phyloP scores from a whole-genome alignment of 352 stramenopile genomes.

The Pilasporangium apinafurcum region DNA sequence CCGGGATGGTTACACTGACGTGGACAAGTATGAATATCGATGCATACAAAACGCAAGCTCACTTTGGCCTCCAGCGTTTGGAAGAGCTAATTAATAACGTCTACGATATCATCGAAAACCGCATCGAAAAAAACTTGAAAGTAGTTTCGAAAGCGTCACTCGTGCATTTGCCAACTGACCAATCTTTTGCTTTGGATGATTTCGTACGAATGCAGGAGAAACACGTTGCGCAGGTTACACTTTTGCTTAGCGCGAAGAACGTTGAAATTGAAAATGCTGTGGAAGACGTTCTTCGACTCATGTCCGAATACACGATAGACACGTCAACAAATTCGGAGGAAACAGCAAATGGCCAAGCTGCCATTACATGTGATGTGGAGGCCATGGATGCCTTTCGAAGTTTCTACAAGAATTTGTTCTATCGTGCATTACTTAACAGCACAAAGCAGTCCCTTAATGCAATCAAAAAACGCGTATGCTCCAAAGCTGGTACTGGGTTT shows the following conservation, averaged over 20 bases:
- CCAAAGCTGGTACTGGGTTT: constrained; percentile 70
- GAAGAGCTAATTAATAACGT: constrained; percentile 82
- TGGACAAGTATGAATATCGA: constrained; percentile 91
- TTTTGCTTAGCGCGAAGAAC: constrained; percentile 71
- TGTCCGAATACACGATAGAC: constrained; percentile 69
- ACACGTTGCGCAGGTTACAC: constrained; percentile 53
- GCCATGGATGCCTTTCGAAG: constrained; percentile 41
- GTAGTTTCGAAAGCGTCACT: constrained; percentile 74
- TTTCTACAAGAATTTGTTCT: constrained; percentile 83
- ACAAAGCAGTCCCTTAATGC: constrained; percentile 72
- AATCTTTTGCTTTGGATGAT: constrained; percentile 82
- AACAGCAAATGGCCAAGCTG: not conserved
- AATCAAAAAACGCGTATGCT: constrained; percentile 82
- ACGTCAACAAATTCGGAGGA: constrained; percentile 3
- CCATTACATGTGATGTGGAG: constrained; percentile 22
- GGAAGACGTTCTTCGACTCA: constrained; percentile 64
- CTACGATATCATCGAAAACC: constrained; percentile 78
- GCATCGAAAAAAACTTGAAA: constrained; percentile 82
- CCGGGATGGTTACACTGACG: constrained; percentile 80
- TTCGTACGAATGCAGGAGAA: constrained; percentile 83
- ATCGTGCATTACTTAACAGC: constrained; percentile 71
- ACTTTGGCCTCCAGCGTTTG: constrained; percentile 56
- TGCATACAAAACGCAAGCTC: constrained; percentile 62
- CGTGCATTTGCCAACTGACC: constrained; percentile 68
- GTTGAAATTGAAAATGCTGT: constrained; percentile 84